Base-by-base conservation (phyloP, 1,284 basidiomycete species). In the Volvariella surrecta region DNA sequence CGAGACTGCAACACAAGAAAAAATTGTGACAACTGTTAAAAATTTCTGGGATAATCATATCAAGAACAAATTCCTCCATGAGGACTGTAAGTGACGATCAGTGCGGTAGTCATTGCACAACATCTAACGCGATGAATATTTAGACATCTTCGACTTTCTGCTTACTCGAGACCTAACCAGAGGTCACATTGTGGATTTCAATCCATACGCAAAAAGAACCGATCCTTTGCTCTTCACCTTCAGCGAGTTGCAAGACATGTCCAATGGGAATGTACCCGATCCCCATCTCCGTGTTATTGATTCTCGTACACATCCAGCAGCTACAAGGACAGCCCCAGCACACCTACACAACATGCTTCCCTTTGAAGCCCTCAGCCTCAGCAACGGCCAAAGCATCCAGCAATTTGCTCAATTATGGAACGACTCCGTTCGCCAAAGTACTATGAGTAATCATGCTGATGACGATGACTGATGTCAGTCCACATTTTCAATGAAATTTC, bases 301-400 rank as follows among this genome's bases (percentile, higher is more conserved):
- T 54, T 87, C 83, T 0, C 69, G 69, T 1, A 61, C 71, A 11
- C 86, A 91, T 58, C 85, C 80, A 1, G 74, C 70, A 2, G 82
- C 76, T 0, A 71, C 64, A 22, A 67, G 71, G 42, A 87, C 79
- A 49, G 76, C 79, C 2, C 89, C 92, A 1, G 69, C 75, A 1
- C 74, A 91, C 56, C 83, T 87, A 50, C 83, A 89, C 54, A 97
- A 96, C 58, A 95, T 95, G 87, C 73, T 95, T 13, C 95, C 94
- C 2, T 71, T 89, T 32, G 94, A 98, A 56, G 86, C 89, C 10
- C 67, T 96, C 16, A 76, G 74, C 42, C 63, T 95, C 56, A 84
- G 88, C 52, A 74, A 73, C 42, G 92, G 91, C 2, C 70, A 73
- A 39, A 75, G 74, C 50, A 73, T 92, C 24, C 69, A 73, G 30